Evolutionary conservation across 176 grass and related monocot genomes (phyloP).

Genomic region (Rhynchospora pubera): DNA sequence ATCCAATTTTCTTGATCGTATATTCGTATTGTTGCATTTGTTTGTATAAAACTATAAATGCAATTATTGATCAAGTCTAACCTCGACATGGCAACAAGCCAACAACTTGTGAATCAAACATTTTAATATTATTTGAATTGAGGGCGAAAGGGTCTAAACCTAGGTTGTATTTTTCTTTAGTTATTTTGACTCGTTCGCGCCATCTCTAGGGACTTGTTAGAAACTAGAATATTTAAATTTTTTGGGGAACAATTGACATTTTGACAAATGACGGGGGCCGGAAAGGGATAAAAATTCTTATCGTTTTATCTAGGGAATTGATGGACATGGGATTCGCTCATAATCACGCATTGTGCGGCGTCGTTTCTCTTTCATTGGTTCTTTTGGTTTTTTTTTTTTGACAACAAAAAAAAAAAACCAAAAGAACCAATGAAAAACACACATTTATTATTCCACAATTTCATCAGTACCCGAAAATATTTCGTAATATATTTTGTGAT

Average conservation of each 20-base stretch:
- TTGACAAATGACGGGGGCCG: not conserved
- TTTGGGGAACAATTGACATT: not conserved
- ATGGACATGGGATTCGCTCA: conserved; percentile 2
- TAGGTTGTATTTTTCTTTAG: not conserved
- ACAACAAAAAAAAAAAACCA: too few relatives aligned
- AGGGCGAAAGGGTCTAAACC: not conserved
- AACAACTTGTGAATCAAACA: too few relatives aligned
- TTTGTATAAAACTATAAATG: not conserved
- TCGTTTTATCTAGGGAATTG: not conserved
- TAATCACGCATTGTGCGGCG: not conserved
- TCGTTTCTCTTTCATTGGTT: conserved; percentile 18
- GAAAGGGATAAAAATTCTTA: not conserved
- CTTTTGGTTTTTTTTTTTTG: too few relatives aligned
- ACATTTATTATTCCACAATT: too few relatives aligned
- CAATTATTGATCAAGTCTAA: not conserved
- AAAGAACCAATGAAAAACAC: too few relatives aligned
- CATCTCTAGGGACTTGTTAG: not conserved
- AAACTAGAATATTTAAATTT: not conserved
- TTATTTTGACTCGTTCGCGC: not conserved
- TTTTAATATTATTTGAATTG: too few relatives aligned
- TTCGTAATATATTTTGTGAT: not conserved
- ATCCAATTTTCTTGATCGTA: not conserved
- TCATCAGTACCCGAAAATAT: not conserved
- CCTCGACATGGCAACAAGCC: not conserved
- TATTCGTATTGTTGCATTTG: not conserved